Evolutionary conservation across 2,329 filamentous ascomycete species (phyloP).

Genomic region (Aspergillus fijiensis): DNA sequence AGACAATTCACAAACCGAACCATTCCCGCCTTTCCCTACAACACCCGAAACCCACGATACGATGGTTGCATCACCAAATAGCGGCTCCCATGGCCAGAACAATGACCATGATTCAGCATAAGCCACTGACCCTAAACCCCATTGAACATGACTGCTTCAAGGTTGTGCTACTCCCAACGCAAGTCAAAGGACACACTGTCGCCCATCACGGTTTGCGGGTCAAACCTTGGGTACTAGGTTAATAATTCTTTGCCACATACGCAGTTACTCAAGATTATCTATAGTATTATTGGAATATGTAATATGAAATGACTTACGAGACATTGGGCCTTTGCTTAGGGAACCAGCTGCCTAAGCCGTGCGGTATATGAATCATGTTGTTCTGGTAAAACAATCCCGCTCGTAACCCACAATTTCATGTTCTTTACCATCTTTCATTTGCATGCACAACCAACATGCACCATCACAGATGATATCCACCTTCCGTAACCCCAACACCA

Average conservation of each 20-base stretch:
- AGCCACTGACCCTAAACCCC: neutral
- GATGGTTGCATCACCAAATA: constrained; percentile 6
- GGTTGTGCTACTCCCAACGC: neutral
- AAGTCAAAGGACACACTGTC: neutral
- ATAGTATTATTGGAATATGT: constrained; percentile 7
- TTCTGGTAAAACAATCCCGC: too few species aligned
- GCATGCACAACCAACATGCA: too few species aligned
- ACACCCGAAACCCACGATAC: constrained; percentile 1
- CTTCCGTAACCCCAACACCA: too few species aligned
- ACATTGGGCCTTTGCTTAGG: neutral
- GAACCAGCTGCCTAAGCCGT: neutral
- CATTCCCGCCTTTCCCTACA: constrained; percentile 35
- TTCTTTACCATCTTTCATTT: too few species aligned
- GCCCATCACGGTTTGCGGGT: constrained; percentile 5
- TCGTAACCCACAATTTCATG: too few species aligned
- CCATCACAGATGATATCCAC: too few species aligned
- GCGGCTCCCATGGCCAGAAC: constrained; percentile 1
- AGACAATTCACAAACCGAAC: constrained; percentile 29
- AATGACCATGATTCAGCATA: neutral
- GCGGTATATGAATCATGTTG: neutral
- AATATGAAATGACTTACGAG: constrained; percentile 20
- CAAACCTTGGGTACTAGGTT: neutral
- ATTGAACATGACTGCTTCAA: neutral
- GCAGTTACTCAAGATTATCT: neutral
- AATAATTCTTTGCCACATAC: neutral